A percentile compares a stretch with the other conserved stretches of the same genome.
These are phyloP conservation scores for Pythium folliculosum DNA, from an alignment of 352 stramenopile genomes.

Conservation along the genomic window DNA sequence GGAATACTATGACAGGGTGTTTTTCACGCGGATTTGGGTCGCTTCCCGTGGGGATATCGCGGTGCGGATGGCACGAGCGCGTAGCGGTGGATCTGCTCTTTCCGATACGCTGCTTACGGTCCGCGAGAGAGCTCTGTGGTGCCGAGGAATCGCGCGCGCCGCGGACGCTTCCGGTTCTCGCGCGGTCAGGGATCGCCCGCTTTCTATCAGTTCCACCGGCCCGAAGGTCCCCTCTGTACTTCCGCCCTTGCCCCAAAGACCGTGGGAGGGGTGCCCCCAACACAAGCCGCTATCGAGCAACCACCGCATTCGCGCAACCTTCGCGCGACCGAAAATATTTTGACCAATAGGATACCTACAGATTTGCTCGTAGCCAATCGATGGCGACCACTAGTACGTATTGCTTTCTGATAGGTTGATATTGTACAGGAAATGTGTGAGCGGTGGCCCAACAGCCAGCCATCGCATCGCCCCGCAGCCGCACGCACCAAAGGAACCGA, in stretches of 20 bases:
- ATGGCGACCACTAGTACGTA: neutral
- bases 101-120: neutral
- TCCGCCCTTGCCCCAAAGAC: slow-evolving; percentile 15
- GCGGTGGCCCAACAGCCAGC: slow-evolving; percentile 24
- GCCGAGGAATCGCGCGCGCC: slow-evolving; percentile 13
- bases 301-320: slow-evolving; percentile 23
- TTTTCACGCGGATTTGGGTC: neutral
- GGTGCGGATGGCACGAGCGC: neutral
- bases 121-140: neutral
- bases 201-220: slow-evolving; percentile 13
- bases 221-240: slow-evolving; percentile 3
- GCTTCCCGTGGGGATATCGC: slow-evolving; percentile 1
- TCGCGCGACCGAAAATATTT: slow-evolving; percentile 17
- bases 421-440: neutral
- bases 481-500: slow-evolving; percentile 3
- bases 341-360: slow-evolving; percentile 4
- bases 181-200: slow-evolving; percentile 8
- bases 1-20: neutral
- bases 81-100: slow-evolving; percentile 12
- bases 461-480: slow-evolving; percentile 4
- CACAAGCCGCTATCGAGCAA: slow-evolving; percentile 17
- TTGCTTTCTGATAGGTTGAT: slow-evolving; percentile 10
- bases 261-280: slow-evolving; percentile 4
- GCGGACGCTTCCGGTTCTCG: neutral
- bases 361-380: slow-evolving; percentile 5